Evolutionary conservation across 352 stramenopile genomes (phyloP).

Genomic region (Elongisporangium prolatum): DNA sequence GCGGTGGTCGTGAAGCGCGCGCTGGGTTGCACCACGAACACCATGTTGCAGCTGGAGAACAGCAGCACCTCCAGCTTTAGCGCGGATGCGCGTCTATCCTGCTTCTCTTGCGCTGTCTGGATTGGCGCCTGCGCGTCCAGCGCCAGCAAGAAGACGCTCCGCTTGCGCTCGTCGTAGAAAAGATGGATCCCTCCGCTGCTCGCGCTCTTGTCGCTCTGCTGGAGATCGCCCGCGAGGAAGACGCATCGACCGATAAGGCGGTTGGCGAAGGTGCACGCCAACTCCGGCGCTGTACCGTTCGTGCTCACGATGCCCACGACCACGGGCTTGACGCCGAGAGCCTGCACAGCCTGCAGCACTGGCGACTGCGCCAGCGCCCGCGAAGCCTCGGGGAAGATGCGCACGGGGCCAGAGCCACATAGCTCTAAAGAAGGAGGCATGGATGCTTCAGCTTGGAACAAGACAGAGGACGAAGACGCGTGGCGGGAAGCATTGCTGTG

Average conservation of each 20-base stretch:
- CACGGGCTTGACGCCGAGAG: constrained; percentile 24
- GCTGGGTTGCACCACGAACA: constrained; percentile 46
- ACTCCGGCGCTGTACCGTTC: constrained; percentile 24
- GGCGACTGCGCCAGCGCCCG: constrained; percentile 8
- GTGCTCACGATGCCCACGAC: constrained; percentile 48
- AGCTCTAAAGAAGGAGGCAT: background rate
- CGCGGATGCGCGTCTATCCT: constrained; percentile 29
- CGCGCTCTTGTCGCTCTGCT: constrained; percentile 9
- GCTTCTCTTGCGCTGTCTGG: constrained; percentile 14
- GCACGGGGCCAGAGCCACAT: constrained; percentile 22
- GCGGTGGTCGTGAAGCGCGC: constrained; percentile 32
- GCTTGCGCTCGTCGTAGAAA: constrained; percentile 45
- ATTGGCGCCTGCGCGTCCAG: constrained; percentile 11
- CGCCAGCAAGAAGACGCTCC: constrained; percentile 53
- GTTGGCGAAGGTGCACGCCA: constrained; percentile 49
- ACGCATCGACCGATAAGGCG: constrained; percentile 51
- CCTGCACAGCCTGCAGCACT: constrained; percentile 39
- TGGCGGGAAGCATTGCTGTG: background rate
- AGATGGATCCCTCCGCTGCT: constrained; percentile 38
- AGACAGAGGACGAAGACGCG: background rate
- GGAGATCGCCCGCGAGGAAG: constrained; percentile 32
- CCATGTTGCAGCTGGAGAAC: constrained; percentile 48
- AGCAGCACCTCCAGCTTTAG: constrained; percentile 68
- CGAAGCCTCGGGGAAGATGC: constrained; percentile 46
- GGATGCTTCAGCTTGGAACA: background rate